Conservation (phyloP, 78 protist species). For the Guillardia theta region DNA sequence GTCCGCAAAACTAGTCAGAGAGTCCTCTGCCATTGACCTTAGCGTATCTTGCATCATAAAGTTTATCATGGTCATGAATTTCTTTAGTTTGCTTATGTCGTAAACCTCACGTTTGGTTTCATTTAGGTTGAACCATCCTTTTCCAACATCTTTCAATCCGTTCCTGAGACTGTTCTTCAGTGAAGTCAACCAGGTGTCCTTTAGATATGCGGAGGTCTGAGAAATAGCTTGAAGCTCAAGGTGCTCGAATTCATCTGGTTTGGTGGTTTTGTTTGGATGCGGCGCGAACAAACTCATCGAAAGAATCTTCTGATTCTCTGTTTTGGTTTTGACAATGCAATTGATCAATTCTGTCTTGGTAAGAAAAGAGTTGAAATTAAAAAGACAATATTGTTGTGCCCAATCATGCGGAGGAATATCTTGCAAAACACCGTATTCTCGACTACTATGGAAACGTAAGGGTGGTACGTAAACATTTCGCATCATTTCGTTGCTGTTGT, state of each 20-base stretch:
- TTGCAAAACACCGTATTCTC: neutral
- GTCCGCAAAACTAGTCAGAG: constrained; percentile 30
- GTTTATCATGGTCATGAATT: constrained; percentile 57
- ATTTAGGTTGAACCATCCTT: constrained; percentile 85
- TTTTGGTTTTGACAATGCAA: constrained; percentile 48
- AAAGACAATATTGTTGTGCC: neutral
- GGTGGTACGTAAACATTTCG: neutral
- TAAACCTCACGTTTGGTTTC: constrained; percentile 68
- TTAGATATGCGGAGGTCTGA: neutral
- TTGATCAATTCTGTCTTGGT: constrained; percentile 53
- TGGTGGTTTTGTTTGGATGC: constrained; percentile 32
- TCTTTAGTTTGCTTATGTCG: constrained; percentile 71
- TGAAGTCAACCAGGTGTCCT: constrained; percentile 9
- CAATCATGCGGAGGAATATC: constrained; percentile 43
- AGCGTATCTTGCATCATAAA: constrained; percentile 78
- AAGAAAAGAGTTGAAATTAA: constrained; percentile 60
- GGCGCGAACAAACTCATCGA: constrained; percentile 33
- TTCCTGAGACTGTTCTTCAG: constrained; percentile 36
- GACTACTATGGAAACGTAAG: no score
- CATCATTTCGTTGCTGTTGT: neutral
- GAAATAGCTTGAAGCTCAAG: constrained; percentile 44
- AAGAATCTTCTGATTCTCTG: constrained; percentile 50
- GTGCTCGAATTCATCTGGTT: constrained; percentile 63
- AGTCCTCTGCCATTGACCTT: constrained; percentile 53
- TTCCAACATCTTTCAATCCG: constrained; percentile 59